Percentiles rank a stretch among this genome's conserved stretches.
These are phyloP conservation scores for Mixia osmundae DNA, from an alignment of 1,284 basidiomycete species.

Conservation along the genomic window DNA sequence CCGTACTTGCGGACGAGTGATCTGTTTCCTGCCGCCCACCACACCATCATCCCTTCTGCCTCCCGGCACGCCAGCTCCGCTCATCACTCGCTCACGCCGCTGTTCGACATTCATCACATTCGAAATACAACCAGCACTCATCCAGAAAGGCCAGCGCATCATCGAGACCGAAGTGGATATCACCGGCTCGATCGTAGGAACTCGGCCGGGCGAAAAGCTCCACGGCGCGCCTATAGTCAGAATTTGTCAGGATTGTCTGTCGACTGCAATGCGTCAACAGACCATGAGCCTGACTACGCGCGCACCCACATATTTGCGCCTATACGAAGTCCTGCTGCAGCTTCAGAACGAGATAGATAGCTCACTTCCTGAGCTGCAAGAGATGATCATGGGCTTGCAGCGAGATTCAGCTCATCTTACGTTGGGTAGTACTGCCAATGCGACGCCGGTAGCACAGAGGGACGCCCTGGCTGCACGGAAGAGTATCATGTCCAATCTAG, in stretches of 20 bases:
- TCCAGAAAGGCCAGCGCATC: constrained; percentile 23
- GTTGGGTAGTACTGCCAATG: too few species aligned
- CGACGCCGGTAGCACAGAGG: constrained; percentile 9
- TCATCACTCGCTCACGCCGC: constrained; percentile 17
- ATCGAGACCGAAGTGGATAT: too few species aligned
- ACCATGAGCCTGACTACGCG: constrained; percentile 9
- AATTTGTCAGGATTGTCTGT: constrained; percentile 18
- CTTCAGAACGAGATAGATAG: constrained; percentile 56
- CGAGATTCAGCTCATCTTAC: neutral
- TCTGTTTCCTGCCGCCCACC: constrained; percentile 67
- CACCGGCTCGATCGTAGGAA: too few species aligned
- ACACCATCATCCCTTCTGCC: too few species aligned
- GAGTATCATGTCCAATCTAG: constrained; percentile 16
- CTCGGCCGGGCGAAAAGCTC: too few species aligned
- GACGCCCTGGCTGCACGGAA: constrained; percentile 15
- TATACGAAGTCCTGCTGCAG: constrained; percentile 37
- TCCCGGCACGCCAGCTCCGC: neutral
- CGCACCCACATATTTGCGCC: constrained; percentile 17
- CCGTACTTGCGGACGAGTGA: constrained; percentile 71
- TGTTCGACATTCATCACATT: constrained; percentile 21
- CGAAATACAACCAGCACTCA: constrained; percentile 11
- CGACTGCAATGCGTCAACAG: constrained; percentile 16
- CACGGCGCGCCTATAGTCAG: too few species aligned
- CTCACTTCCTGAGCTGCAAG: constrained; percentile 43
- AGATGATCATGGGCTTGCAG: constrained; percentile 32